Evolutionary conservation across 208 protist genomes (phyloP).

Genomic region (Trypanosoma brucei): DNA sequence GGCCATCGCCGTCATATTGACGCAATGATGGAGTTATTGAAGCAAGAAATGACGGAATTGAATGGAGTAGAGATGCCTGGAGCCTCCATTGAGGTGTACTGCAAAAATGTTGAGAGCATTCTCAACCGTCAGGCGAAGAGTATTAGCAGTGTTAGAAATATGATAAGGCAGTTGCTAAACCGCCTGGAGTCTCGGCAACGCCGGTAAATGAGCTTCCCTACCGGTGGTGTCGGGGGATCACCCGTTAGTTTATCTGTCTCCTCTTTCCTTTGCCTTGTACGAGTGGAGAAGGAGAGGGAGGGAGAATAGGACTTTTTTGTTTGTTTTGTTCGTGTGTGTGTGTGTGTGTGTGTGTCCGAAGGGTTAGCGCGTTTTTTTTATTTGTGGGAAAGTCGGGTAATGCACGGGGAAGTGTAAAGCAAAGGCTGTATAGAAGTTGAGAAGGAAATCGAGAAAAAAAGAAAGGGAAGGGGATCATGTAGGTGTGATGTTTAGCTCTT

Average conservation of each 20-base stretch:
- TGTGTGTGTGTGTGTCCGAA: too few species aligned
- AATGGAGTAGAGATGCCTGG: conserved; percentile 88
- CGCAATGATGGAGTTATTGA: conserved; percentile 90
- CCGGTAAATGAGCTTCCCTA: conserved; percentile 5
- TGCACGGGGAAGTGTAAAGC: background rate
- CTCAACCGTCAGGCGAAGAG: conserved; percentile 64
- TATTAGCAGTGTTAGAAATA: conserved; percentile 73
- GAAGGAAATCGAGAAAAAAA: conserved; percentile 2
- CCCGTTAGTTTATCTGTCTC: too few species aligned
- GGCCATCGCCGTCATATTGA: conserved; percentile 91
- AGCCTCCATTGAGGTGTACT: conserved; percentile 85
- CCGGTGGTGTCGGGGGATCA: background rate
- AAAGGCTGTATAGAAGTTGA: background rate
- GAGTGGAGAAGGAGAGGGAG: background rate
- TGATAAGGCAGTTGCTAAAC: conserved; percentile 66
- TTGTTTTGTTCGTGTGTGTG: too few species aligned
- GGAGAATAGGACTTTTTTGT: too few species aligned
- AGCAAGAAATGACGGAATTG: conserved; percentile 91
- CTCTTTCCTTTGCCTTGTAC: background rate
- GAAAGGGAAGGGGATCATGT: background rate
- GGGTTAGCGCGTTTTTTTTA: background rate
- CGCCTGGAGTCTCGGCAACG: conserved; percentile 33
- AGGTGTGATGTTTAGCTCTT: background rate
- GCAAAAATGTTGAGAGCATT: conserved; percentile 80
- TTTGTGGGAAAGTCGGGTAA: background rate